Base-by-base conservation (phyloP, 2,329 filamentous ascomycete genomes). In the Beauveria asiatica region DNA sequence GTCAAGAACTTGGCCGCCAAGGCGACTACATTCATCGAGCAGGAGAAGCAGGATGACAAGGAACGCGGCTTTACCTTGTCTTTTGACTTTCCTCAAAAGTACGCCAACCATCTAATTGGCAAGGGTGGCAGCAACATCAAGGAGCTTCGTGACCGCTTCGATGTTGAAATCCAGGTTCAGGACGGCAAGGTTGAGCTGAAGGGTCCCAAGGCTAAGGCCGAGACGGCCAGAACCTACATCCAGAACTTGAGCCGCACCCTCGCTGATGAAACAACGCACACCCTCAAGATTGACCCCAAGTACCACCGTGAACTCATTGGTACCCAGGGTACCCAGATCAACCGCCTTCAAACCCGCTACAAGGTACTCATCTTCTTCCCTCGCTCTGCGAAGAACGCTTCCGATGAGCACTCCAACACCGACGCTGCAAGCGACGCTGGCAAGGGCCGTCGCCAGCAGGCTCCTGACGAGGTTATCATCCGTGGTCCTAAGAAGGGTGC, bases 341-440 rank as follows among this genome's bases (percentile, higher is more conserved):
- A 94, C 76, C 88, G 90, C 65, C 83, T 99, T 25, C 92, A 99
- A 75, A 90, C 87, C 60, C 88, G 92, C 51, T 97, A 99, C 80
- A 88, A 89, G 70, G 94, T 99, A 46, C 86, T 92, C 64, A 94
- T 99, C 67, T 93, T 97, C 76, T 99, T 99, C 80, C 94, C 94
- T 11, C 81, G 81, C 58, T 80, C 80, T 7, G 77, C 78, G 45
- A 90, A 92, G 70, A 67, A 64, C 44, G 76, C 73, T 57, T 80
- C 83, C 62, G 89, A 94, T 62, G 91, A 95, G 60, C 82, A 86
- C 61, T 83, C 85, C 16, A 82, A 83, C 63, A 82, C 80, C 16
- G 92, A 93, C 66, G 86, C 82, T 42, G 80, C 81, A 30, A 88
- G 86, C 64, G 88, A 93, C 62, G 78, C 78, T 61, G 84, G 83